These are phyloP conservation scores for Aureobasidium melanogenum DNA, from an alignment of 2,329 filamentous ascomycete genomes.

Conservation along the genomic window DNA sequence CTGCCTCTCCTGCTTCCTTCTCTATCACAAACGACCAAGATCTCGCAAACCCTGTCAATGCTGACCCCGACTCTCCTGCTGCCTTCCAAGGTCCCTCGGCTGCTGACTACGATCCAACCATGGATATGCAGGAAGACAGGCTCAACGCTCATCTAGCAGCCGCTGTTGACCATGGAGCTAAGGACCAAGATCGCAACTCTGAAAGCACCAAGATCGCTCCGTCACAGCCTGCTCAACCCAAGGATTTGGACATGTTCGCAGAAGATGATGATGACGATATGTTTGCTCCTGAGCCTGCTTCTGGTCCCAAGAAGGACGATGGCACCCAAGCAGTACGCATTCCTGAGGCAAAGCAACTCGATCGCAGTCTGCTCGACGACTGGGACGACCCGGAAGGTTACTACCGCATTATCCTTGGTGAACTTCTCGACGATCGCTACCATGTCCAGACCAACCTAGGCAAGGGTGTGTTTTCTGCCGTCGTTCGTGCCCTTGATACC, in stretches of 20 bases:
- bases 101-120: constrained; percentile 82
- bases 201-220: not conserved
- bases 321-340: constrained; percentile 39
- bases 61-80: constrained; percentile 24
- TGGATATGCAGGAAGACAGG: constrained; percentile 80
- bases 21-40: constrained; percentile 32
- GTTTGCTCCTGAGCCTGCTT: constrained; percentile 71
- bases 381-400: constrained; percentile 93
- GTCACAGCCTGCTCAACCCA: constrained; percentile 21
- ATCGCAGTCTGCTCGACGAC: constrained; percentile 76
- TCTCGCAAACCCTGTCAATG: constrained; percentile 26
- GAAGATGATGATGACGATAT: constrained; percentile 70
- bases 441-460: constrained; percentile 81
- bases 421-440: constrained; percentile 82
- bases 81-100: constrained; percentile 75
- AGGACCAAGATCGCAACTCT: constrained; percentile 23
- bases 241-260: constrained; percentile 56
- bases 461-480: constrained; percentile 92
- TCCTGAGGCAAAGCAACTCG: constrained; percentile 47
- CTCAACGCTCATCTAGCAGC: constrained; percentile 18
- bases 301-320: constrained; percentile 26
- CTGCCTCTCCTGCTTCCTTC: constrained; percentile 32
- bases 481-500: constrained; percentile 78
- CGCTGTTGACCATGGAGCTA: constrained; percentile 14
- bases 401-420: constrained; percentile 88